phyloP scores from a whole-genome alignment of 768 basidiomycete species.

The Scleroderma citrinum region DNA sequence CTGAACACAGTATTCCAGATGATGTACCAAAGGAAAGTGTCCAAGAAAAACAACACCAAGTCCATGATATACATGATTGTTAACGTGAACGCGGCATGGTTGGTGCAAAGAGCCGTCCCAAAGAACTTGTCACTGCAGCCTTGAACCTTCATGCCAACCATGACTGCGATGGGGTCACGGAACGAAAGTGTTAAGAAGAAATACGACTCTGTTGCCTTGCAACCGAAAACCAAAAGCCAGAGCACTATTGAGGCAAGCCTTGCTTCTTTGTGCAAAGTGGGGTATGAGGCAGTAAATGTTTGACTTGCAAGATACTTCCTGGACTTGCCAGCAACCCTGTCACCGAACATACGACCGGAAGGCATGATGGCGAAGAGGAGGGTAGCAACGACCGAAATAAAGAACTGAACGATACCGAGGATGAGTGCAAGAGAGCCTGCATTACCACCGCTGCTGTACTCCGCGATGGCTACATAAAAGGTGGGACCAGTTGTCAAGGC shows the following conservation, averaged over 20 bases:
- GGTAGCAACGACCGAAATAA: constrained; percentile 82
- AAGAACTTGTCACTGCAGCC: constrained; percentile 85
- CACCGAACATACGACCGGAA: constrained; percentile 97
- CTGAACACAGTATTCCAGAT: constrained; percentile 98
- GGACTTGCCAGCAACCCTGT: constrained; percentile 91
- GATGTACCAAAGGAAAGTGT: constrained; percentile 99
- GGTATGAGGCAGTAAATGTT: constrained; percentile 97
- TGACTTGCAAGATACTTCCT: constrained; percentile 97
- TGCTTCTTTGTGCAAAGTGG: constrained; percentile 50
- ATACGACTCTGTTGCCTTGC: constrained; percentile 96
- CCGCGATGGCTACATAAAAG: constrained; percentile 87
- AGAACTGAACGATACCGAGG: constrained; percentile 94
- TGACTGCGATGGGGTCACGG: constrained; percentile 86
- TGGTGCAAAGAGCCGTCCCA: constrained; percentile 75
- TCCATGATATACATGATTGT: constrained; percentile 99
- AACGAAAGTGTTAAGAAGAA: constrained; percentile 97
- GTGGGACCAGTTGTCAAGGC: constrained; percentile 90
- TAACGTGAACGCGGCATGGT: constrained; percentile 92
- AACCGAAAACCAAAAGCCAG: constrained; percentile 92
- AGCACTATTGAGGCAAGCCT: constrained; percentile 77
- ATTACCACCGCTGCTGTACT: constrained; percentile 48
- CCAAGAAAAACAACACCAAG: constrained; percentile 92
- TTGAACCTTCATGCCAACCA: constrained; percentile 96
- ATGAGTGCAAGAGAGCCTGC: constrained; percentile 78
- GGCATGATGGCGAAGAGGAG: constrained; percentile 89